Conservation (phyloP, 2,329 filamentous ascomycete species). For the Colletotrichum sidae region DNA sequence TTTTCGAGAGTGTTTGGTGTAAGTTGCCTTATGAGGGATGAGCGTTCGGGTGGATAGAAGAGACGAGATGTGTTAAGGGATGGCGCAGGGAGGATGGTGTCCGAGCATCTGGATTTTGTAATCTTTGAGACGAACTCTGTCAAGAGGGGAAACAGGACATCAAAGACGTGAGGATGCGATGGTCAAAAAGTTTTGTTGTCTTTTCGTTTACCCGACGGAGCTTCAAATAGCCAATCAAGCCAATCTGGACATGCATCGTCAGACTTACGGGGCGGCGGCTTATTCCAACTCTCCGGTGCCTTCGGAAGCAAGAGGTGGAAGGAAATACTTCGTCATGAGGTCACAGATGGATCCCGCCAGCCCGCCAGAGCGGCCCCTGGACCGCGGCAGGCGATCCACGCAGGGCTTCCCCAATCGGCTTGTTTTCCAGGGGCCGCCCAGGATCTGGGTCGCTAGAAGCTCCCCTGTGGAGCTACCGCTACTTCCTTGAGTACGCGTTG, state of each 20-base stretch:
- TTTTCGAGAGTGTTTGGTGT: constrained; percentile 6
- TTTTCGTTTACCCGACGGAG: constrained; percentile 1
- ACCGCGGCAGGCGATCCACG: constrained; percentile 16
- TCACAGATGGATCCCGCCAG: constrained; percentile 32
- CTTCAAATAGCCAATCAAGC: constrained; percentile 27
- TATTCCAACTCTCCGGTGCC: constrained; percentile 22
- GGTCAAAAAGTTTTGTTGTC: neutral
- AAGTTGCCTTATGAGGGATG: constrained; percentile 20
- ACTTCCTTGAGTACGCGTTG: neutral
- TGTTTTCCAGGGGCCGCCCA: constrained; percentile 14
- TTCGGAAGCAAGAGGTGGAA: neutral
- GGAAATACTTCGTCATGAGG: constrained; percentile 29
- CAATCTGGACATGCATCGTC: constrained; percentile 14
- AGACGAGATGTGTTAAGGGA: constrained; percentile 21
- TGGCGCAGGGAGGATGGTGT: constrained; percentile 25
- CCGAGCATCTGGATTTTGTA: constrained; percentile 28
- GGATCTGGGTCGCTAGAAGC: constrained; percentile 2
- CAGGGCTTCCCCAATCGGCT: constrained; percentile 20
- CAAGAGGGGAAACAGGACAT: neutral
- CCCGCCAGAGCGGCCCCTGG: constrained; percentile 22
- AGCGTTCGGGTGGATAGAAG: constrained; percentile 7
- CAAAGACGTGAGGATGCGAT: neutral
- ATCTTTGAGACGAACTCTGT: constrained; percentile 22
- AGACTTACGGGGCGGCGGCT: constrained; percentile 27
- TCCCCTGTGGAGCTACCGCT: constrained; percentile 10